Conservation (phyloP, 768 basidiomycete species). For the Naematelia aurantialba region DNA sequence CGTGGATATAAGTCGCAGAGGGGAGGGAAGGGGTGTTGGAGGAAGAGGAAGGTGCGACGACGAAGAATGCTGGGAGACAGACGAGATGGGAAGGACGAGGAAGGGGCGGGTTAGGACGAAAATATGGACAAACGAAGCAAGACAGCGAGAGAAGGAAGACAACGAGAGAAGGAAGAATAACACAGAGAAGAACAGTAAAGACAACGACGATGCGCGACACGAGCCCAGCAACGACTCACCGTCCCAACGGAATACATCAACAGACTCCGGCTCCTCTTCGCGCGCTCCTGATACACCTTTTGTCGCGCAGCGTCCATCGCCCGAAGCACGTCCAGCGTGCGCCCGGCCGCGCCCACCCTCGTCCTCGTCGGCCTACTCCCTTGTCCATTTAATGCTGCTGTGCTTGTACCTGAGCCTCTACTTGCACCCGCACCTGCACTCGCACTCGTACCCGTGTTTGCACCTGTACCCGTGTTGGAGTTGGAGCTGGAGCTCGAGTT, state of each 20-base stretch:
- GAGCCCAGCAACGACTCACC: constrained; percentile 36
- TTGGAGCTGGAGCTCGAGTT: too few species aligned
- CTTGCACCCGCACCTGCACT: too few species aligned
- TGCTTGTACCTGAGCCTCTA: too few species aligned
- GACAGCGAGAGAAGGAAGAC: neutral
- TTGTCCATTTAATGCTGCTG: too few species aligned
- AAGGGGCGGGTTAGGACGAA: neutral
- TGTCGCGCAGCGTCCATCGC: neutral
- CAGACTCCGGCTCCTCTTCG: constrained; percentile 24
- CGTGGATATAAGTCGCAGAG: neutral
- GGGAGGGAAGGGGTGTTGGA: neutral
- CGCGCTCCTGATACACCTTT: constrained; percentile 37
- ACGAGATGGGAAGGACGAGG: neutral
- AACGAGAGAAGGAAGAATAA: neutral
- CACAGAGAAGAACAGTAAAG: too few species aligned
- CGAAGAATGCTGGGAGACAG: neutral
- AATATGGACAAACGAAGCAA: too few species aligned
- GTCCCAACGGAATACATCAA: constrained; percentile 36
- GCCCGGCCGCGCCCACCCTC: too few species aligned
- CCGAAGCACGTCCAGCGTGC: too few species aligned
- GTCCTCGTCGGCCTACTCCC: neutral
- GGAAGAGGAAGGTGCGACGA: neutral
- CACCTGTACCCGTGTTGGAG: too few species aligned
- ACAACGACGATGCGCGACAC: too few species aligned
- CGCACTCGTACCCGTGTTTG: too few species aligned